phyloP scores from a whole-genome alignment of 192 early-diverging fungal species.

The Backusella australiensis region DNA sequence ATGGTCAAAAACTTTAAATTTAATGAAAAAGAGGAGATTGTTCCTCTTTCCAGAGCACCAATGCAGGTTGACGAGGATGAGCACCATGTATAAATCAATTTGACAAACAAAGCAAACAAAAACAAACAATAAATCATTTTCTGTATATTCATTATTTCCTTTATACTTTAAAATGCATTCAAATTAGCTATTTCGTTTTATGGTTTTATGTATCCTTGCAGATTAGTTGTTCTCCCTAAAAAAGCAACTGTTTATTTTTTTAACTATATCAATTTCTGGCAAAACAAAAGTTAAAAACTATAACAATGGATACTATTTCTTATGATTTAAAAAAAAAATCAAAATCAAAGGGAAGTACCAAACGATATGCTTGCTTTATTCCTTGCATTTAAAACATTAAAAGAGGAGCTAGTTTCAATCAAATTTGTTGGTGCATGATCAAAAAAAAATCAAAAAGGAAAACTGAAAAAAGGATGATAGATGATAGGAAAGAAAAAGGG shows the following conservation, averaged over 20 bases:
- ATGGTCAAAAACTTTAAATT: not conserved
- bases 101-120: not conserved
- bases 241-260: too few species aligned
- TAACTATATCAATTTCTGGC: too few species aligned
- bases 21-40: not conserved
- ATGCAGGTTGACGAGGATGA: not conserved
- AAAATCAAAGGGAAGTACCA: not conserved
- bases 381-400: not conserved
- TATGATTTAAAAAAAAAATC: too few species aligned
- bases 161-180: too few species aligned
- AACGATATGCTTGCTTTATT: not conserved
- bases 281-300: too few species aligned
- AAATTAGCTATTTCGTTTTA: too few species aligned
- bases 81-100: not conserved
- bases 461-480: not conserved
- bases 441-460: not conserved
- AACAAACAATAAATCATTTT: not conserved
- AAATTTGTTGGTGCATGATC: not conserved
- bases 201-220: too few species aligned
- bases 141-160: not conserved
- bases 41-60: constrained; percentile 3
- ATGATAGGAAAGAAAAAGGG: not conserved
- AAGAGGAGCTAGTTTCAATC: not conserved
- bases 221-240: too few species aligned
- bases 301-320: too few species aligned